phyloP scores from a whole-genome alignment of 768 basidiomycete species.

The Tephrocybe sp. region DNA sequence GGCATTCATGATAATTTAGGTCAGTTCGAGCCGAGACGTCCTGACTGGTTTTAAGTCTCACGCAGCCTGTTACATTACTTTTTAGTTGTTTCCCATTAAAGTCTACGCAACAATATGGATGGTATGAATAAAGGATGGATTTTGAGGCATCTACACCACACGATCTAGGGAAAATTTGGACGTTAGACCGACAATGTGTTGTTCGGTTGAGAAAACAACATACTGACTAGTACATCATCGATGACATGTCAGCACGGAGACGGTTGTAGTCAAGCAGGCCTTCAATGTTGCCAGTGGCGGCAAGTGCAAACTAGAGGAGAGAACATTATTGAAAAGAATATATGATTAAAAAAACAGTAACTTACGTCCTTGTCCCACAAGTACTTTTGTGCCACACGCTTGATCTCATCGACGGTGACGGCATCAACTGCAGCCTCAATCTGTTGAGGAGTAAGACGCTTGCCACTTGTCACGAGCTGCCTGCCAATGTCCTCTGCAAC shows the following conservation, averaged over 20 bases:
- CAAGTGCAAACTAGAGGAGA: conserved; percentile 64
- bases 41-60: no score
- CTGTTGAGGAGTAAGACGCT: conserved; percentile 86
- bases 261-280: conserved; percentile 96
- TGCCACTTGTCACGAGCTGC: conserved; percentile 93
- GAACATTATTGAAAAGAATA: conserved; percentile 9
- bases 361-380: conserved; percentile 94
- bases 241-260: conserved; percentile 79
- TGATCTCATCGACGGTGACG: conserved; percentile 85
- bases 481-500: conserved; percentile 98
- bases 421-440: conserved; percentile 92
- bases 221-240: conserved; percentile 64
- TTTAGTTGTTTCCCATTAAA: no score
- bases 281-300: conserved; percentile 87
- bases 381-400: conserved; percentile 93
- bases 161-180: not conserved
- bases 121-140: conserved; percentile 10
- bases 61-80: no score
- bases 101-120: not conserved
- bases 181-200: not conserved
- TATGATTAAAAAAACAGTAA: conserved; percentile 13
- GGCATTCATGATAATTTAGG: no score
- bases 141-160: conserved; percentile 12
- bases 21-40: no score
- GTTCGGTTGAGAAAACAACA: not conserved